Conservation (phyloP, 495 filamentous ascomycete species). For the Penicillium psychrofluorescens region DNA sequence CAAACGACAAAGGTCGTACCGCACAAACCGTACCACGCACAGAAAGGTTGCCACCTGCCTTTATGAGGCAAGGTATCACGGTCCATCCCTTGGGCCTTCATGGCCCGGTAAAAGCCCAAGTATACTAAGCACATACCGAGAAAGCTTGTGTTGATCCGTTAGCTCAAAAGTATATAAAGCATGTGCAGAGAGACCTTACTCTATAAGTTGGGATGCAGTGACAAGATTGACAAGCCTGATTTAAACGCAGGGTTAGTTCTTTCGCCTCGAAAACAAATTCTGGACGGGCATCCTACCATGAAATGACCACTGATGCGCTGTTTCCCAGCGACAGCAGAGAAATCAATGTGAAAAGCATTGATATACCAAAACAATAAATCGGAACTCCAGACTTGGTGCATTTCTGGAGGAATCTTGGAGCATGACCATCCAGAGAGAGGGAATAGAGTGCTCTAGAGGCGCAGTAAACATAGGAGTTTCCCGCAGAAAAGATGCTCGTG, state of each 20-base stretch:
- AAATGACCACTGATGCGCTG: no score
- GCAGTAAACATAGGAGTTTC: constrained; percentile 75
- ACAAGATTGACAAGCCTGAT: constrained; percentile 19
- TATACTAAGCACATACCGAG: constrained; percentile 39
- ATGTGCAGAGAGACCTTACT: constrained; percentile 16
- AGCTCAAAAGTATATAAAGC: no score
- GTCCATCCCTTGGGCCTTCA: constrained; percentile 46
- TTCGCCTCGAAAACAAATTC: constrained; percentile 19
- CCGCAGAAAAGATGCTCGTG: constrained; percentile 68
- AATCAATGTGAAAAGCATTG: no score
- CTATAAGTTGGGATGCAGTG: constrained; percentile 19
- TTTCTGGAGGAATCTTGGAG: constrained; percentile 49
- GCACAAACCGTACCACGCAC: constrained; percentile 39
- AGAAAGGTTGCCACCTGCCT: constrained; percentile 54
- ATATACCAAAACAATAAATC: constrained; percentile 12
- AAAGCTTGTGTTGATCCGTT: no score
- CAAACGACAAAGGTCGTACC: constrained; percentile 35
- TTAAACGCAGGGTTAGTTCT: constrained; percentile 14
- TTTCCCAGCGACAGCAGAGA: no score
- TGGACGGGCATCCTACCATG: neutral
- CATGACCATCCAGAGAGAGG: constrained; percentile 54
- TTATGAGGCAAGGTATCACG: constrained; percentile 45
- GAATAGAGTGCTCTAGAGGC: constrained; percentile 66
- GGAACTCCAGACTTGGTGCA: constrained; percentile 41
- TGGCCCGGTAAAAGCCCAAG: constrained; percentile 49